phyloP scores from a whole-genome alignment of 2,329 filamentous ascomycete species.

The Pyrenophora graminea region DNA sequence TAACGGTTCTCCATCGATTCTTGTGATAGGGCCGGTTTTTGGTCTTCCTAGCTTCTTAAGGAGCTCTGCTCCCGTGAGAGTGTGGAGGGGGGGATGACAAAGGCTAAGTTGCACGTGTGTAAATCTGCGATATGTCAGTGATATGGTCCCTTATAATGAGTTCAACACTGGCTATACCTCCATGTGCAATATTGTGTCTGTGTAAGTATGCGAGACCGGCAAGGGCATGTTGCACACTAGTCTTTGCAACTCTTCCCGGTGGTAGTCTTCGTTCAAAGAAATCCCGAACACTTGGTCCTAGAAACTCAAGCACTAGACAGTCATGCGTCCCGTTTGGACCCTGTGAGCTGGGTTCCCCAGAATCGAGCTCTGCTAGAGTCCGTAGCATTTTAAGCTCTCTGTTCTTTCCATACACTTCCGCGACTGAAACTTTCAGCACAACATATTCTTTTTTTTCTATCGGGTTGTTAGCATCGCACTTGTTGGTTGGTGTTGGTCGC shows the following conservation, averaged over 20 bases:
- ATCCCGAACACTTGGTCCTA: constrained; percentile 48
- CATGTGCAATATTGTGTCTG: constrained; percentile 29
- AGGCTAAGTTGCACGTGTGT: constrained; percentile 32
- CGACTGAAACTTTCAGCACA: constrained; percentile 27
- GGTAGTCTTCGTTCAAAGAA: constrained; percentile 48
- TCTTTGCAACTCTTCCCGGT: constrained; percentile 45
- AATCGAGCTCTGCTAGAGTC: constrained; percentile 10
- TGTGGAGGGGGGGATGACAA: constrained; percentile 26
- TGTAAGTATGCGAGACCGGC: constrained; percentile 27
- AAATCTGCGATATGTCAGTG: constrained; percentile 24
- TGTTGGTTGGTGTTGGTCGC: too few species aligned
- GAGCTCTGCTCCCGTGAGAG: constrained; percentile 22
- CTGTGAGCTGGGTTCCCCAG: constrained; percentile 15
- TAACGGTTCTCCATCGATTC: constrained; percentile 25
- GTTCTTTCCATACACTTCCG: constrained; percentile 9
- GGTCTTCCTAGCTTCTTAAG: constrained; percentile 22
- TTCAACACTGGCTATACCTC: constrained; percentile 21
- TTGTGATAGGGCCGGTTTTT: constrained; percentile 17
- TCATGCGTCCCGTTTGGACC: constrained; percentile 53
- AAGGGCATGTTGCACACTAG: constrained; percentile 33
- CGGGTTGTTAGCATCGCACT: background rate
- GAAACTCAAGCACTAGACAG: constrained; percentile 52
- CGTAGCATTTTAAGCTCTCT: constrained; percentile 22
- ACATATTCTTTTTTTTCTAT: constrained; percentile 25
- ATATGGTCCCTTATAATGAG: too few species aligned